Evolutionary conservation across 495 filamentous ascomycete species (phyloP), one percentile per base, ranked within the genome.

Genomic region (Rhypophila decipiens): DNA sequence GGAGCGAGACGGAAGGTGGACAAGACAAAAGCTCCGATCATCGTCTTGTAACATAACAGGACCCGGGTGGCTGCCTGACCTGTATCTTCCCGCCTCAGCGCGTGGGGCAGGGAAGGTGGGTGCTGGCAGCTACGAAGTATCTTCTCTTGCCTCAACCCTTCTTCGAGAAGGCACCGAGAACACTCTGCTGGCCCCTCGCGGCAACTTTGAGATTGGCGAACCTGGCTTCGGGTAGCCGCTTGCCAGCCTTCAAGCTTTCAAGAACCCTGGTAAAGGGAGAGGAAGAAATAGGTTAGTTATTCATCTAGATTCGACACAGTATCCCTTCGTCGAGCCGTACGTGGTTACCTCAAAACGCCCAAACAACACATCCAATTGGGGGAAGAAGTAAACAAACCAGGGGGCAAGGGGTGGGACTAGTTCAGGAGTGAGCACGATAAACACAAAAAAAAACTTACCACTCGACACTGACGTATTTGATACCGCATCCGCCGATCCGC

Each of bases 381-480:
- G 46, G 24, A 37, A 36, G 27, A 49, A 57, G 44, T 27, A 18
- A 31, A 36, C 13, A 45, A 18, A 45, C 13, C 17, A 13, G 4
- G 31, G 18, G n/a, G 19, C 21, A 35, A 13, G 31, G 33, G 29
- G 10, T 22, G 29, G 8, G 9, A 1, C n/a, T 10, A 44, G 15
- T 33, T 21, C 3, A 12, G 19, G 12, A 4, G 42, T 36, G 42
- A 8, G 27, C 21, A 9, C 21, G 39, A 41, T 36, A 27, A 34
- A 24, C 17, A 38, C 15, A 45, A 39, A 17, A 18, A 11, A 2
- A 17, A 31, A 72, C 74, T 50, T 60, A 87, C 90, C 93, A 97
- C 53, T 95, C 84, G 12, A 84, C 87, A 33, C 74, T 75, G 40
- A 98, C 87, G 60, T 83, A 87, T 72, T 82, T 94, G n/a, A 95